These are phyloP conservation scores for Boletus vinaceobasis DNA, from an alignment of 768 basidiomycete species.

Conservation along the genomic window DNA sequence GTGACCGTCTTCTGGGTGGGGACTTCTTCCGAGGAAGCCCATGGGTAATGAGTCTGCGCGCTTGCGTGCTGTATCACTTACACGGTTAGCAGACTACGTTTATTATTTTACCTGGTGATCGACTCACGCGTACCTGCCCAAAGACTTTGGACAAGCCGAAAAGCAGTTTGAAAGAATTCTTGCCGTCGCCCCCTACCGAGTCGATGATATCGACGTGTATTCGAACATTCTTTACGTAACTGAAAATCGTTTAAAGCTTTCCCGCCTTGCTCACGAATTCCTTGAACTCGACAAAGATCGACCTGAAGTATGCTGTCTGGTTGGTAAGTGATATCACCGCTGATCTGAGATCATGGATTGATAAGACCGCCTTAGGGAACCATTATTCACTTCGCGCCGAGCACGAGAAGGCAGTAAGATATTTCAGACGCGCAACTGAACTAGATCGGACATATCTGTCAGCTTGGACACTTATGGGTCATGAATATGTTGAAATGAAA, in stretches of 20 bases:
- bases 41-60: constrained; percentile 84
- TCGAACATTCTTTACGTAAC: constrained; percentile 97
- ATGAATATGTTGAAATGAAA: constrained; percentile 98
- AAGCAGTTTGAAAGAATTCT: constrained; percentile 82
- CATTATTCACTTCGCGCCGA: constrained; percentile 92
- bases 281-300: constrained; percentile 86
- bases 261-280: constrained; percentile 89
- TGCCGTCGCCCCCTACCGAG: constrained; percentile 75
- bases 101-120: neutral
- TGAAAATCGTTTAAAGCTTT: constrained; percentile 83
- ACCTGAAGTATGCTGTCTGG: constrained; percentile 93
- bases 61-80: constrained; percentile 83
- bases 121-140: constrained; percentile 4
- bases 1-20: constrained; percentile 68
- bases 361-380: constrained; percentile 61
- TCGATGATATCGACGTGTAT: constrained; percentile 94
- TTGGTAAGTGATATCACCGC: constrained; percentile 54
- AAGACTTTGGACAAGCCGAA: constrained; percentile 88
- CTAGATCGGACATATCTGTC: constrained; percentile 92
- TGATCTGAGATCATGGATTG: neutral
- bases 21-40: constrained; percentile 78
- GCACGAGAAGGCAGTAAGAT: constrained; percentile 93
- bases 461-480: constrained; percentile 99
- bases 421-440: constrained; percentile 92
- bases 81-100: constrained; percentile 58